phyloP scores from a whole-genome alignment of 345 rosid genomes.

The Populus tremula region DNA sequence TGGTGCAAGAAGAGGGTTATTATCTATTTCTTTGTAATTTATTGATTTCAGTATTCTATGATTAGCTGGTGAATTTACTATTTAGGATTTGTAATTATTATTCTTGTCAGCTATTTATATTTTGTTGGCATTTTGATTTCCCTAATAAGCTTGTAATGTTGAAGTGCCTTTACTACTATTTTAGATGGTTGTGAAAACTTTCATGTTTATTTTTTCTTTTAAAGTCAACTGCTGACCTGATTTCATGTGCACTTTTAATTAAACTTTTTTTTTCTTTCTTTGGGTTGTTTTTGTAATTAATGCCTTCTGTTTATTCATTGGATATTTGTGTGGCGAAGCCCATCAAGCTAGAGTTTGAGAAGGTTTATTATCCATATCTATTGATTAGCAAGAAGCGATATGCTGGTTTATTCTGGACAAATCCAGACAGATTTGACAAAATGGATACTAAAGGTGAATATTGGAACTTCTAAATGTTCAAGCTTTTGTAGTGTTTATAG shows the following conservation, averaged over 20 bases:
- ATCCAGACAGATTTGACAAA: conserved; percentile 75
- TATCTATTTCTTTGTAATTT: background rate
- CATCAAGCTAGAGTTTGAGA: conserved; percentile 96
- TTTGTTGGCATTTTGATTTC: too few relatives aligned
- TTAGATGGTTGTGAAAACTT: background rate
- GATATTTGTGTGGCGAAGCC: conserved; percentile 58
- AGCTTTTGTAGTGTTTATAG: conserved; percentile 9
- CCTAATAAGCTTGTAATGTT: background rate
- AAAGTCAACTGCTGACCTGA: background rate
- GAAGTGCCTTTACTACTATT: background rate
- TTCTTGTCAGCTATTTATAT: too few relatives aligned
- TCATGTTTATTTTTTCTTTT: background rate
- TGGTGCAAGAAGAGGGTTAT: too few relatives aligned
- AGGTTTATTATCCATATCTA: conserved; percentile 88
- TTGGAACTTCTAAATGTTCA: conserved; percentile 11
- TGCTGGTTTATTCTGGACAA: conserved; percentile 96
- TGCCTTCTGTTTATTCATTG: background rate
- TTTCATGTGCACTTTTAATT: background rate
- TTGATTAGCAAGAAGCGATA: conserved; percentile 97
- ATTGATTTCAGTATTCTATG: background rate
- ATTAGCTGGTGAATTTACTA: too few relatives aligned
- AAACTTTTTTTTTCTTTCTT: background rate
- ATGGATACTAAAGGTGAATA: conserved; percentile 92
- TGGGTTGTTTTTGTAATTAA: conserved; percentile 2
- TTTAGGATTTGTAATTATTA: too few relatives aligned